A percentile compares a stretch with the other conserved stretches of the same genome.
Conservation (phyloP, 2,329 filamentous ascomycete genomes). For the Nannizziopsis barbatae region DNA sequence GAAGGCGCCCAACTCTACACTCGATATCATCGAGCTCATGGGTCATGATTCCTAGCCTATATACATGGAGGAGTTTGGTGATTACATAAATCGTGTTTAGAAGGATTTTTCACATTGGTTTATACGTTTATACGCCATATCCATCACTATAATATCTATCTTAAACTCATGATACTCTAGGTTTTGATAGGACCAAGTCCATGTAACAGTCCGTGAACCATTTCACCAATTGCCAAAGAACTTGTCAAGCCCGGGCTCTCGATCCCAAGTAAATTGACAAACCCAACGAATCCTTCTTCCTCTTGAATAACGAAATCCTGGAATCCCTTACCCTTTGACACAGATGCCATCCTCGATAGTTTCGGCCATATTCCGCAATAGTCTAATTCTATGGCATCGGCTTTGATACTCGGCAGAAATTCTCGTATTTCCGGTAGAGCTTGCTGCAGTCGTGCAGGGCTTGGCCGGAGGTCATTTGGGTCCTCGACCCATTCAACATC, state of each 20-base stretch:
- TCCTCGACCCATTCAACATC: conserved; percentile 85
- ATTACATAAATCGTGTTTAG: too few relatives aligned
- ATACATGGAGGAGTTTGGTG: too few relatives aligned
- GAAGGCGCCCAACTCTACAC: too few relatives aligned
- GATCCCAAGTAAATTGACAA: conserved; percentile 83
- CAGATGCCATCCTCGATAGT: conserved; percentile 52
- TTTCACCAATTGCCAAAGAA: conserved; percentile 48
- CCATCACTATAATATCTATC: too few relatives aligned
- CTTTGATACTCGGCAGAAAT: conserved; percentile 67
- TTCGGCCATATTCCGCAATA: conserved; percentile 92
- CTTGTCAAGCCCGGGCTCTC: conserved; percentile 90
- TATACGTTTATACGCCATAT: too few relatives aligned
- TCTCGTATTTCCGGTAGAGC: conserved; percentile 64
- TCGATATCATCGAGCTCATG: too few relatives aligned
- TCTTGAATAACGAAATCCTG: conserved; percentile 71
- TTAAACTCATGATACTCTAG: too few relatives aligned
- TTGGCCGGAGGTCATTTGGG: conserved; percentile 59
- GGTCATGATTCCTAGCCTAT: too few relatives aligned
- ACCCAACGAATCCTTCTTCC: conserved; percentile 68
- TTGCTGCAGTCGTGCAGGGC: conserved; percentile 48
- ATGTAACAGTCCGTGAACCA: conserved; percentile 13
- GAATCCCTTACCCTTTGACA: conserved; percentile 50
- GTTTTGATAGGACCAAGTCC: background rate
- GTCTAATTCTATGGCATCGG: conserved; percentile 57
- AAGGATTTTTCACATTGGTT: too few relatives aligned